Percentiles rank a stretch among this genome's conserved stretches.
These are phyloP conservation scores for Pythium dissimile DNA, from an alignment of 352 stramenopile species.

Conservation along the genomic window DNA sequence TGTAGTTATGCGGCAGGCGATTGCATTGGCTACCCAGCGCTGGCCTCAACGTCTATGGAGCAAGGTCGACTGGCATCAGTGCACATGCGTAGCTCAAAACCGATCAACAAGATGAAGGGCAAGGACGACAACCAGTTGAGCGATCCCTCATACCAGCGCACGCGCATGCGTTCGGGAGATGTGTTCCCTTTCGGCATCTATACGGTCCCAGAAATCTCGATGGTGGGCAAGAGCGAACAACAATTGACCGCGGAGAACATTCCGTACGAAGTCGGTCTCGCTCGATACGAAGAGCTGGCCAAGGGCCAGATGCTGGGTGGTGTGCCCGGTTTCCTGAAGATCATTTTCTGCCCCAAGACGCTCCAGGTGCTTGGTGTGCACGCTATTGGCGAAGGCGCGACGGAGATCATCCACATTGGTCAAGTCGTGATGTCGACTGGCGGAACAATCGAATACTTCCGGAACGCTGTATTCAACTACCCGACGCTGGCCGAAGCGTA, in stretches of 20 bases:
- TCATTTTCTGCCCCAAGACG: constrained; percentile 80
- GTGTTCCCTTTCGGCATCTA: constrained; percentile 88
- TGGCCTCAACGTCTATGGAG: constrained; percentile 91
- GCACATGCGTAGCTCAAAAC: constrained; percentile 80
- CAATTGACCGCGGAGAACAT: constrained; percentile 75
- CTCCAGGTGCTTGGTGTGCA: constrained; percentile 78
- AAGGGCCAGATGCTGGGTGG: constrained; percentile 85
- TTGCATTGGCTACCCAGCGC: constrained; percentile 86
- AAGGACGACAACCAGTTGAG: constrained; percentile 41
- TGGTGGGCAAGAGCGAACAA: constrained; percentile 89
- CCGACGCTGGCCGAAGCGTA: constrained; percentile 87
- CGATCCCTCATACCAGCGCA: constrained; percentile 66
- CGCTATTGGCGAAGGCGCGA: constrained; percentile 80
- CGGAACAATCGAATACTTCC: constrained; percentile 87
- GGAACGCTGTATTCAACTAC: constrained; percentile 91
- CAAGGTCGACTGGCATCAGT: constrained; percentile 83
- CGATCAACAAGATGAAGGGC: constrained; percentile 50
- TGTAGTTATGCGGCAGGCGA: constrained; percentile 86
- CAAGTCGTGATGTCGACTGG: constrained; percentile 85
- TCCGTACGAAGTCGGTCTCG: constrained; percentile 75
- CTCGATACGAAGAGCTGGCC: constrained; percentile 80
- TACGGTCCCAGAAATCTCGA: constrained; percentile 86
- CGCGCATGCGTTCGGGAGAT: constrained; percentile 83
- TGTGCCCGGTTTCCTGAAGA: constrained; percentile 77
- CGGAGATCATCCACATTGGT: constrained; percentile 90